These are phyloP conservation scores for Trichoderma harzianum DNA, from an alignment of 2,329 filamentous ascomycete species.

Conservation along the genomic window DNA sequence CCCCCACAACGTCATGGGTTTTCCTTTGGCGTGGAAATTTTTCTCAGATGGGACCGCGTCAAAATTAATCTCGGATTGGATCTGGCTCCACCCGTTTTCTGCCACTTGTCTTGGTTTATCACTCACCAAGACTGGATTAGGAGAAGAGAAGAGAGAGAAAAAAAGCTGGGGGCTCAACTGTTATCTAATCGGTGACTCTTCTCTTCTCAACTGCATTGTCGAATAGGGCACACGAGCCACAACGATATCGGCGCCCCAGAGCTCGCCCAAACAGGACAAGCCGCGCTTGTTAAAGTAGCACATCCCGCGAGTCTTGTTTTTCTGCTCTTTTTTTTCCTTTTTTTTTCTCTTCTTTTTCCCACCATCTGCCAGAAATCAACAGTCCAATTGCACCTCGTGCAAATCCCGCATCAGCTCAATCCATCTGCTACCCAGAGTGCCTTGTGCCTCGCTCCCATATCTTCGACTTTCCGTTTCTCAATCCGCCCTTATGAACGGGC, in stretches of 20 bases:
- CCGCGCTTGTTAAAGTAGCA: background rate
- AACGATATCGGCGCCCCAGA: conserved; percentile 17
- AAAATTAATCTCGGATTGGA: conserved; percentile 12
- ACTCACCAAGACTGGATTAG: background rate
- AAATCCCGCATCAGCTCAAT: background rate
- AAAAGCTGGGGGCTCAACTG: background rate
- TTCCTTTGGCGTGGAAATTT: background rate
- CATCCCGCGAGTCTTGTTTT: conserved; percentile 15
- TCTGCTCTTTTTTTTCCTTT: conserved; percentile 11
- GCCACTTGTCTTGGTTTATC: background rate
- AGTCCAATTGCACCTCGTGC: background rate
- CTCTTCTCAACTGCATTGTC: background rate
- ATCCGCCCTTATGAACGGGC: conserved; percentile 81
- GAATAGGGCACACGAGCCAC: conserved; percentile 8
- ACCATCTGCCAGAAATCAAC: conserved; percentile 15
- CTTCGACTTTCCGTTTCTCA: conserved; percentile 28
- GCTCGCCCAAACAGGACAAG: conserved; percentile 8
- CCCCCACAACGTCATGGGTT: conserved; percentile 11
- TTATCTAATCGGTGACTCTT: conserved; percentile 20
- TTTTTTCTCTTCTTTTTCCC: background rate
- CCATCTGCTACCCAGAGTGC: conserved; percentile 15
- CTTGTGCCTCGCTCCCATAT: conserved; percentile 17
- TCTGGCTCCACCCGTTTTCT: conserved; percentile 1
- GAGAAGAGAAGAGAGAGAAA: background rate
- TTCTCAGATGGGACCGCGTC: conserved; percentile 1